phyloP scores from a whole-genome alignment of 139 green algal species.

The Tetradesmus obliquus region DNA sequence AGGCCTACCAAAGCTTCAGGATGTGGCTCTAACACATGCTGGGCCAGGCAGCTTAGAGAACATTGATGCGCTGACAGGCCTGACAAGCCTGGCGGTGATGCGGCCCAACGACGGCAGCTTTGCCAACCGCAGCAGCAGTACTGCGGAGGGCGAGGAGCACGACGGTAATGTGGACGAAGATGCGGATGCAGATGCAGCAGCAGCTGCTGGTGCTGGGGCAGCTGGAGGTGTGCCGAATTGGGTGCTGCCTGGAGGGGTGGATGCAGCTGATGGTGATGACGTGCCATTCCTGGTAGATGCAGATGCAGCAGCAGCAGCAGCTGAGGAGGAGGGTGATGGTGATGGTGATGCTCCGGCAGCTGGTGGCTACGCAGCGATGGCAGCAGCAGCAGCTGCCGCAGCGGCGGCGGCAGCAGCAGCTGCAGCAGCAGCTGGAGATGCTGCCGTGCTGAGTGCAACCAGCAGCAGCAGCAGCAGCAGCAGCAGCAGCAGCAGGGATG shows the following conservation, averaged over 20 bases:
- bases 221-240: not conserved
- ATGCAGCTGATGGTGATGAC: not conserved
- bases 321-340: not conserved
- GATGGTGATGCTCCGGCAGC: not conserved
- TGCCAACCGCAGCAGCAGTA: slow-evolving; percentile 31
- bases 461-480: slow-evolving; percentile 8
- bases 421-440: not conserved
- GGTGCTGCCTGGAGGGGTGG: not conserved
- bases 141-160: not conserved
- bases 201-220: not conserved
- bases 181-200: not conserved
- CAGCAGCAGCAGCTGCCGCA: not conserved
- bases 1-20: not conserved
- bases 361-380: not conserved
- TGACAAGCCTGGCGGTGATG: slow-evolving; percentile 3
- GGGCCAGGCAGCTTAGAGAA: slow-evolving; percentile 5
- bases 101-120: not conserved
- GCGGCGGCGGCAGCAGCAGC: not conserved
- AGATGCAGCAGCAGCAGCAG: slow-evolving; percentile 12
- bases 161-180: not conserved
- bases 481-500: not conserved
- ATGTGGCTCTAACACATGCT: not conserved
- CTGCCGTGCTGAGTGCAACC: not conserved
- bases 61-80: slow-evolving; percentile 20
- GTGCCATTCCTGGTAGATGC: not conserved